A percentile compares a stretch with the other conserved stretches of the same genome.
phyloP scores from a whole-genome alignment of 345 rosid genomes.

The Citrus medica region DNA sequence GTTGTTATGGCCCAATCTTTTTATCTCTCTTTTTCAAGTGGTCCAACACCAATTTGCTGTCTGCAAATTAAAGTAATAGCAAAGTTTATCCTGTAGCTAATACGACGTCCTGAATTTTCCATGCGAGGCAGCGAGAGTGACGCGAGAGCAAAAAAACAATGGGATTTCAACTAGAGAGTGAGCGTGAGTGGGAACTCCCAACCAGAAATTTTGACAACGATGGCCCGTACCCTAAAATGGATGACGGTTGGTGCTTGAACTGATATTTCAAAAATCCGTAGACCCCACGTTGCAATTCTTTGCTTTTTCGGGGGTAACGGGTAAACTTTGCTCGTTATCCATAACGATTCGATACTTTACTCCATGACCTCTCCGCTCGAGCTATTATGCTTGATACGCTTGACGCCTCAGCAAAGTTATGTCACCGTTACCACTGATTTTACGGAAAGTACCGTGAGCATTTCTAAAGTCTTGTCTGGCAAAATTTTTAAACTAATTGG shows the following conservation, averaged over 20 bases:
- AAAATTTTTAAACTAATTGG: neutral
- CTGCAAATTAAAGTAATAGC: neutral
- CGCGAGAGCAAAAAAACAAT: constrained; percentile 1
- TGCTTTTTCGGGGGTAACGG: neutral
- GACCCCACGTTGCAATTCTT: neutral
- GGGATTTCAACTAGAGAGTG: neutral
- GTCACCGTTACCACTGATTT: neutral
- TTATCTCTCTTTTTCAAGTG: neutral
- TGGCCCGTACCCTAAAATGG: neutral
- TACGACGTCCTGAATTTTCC: constrained; percentile 11
- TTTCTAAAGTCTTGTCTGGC: neutral
- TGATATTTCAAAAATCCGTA: neutral
- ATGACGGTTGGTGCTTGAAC: neutral
- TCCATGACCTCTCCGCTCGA: neutral
- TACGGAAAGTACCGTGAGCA: neutral
- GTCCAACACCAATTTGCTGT: neutral
- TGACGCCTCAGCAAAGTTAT: neutral
- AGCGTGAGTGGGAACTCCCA: neutral
- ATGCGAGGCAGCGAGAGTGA: constrained; percentile 6
- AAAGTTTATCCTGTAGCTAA: constrained; percentile 2
- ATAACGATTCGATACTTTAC: constrained; percentile 2
- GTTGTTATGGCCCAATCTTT: neutral
- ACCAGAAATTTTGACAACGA: neutral
- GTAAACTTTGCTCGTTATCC: constrained; percentile 9
- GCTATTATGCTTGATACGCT: neutral